Base-by-base conservation (phyloP, 305 asterid genomes). In the Fraxinus platypoda region DNA sequence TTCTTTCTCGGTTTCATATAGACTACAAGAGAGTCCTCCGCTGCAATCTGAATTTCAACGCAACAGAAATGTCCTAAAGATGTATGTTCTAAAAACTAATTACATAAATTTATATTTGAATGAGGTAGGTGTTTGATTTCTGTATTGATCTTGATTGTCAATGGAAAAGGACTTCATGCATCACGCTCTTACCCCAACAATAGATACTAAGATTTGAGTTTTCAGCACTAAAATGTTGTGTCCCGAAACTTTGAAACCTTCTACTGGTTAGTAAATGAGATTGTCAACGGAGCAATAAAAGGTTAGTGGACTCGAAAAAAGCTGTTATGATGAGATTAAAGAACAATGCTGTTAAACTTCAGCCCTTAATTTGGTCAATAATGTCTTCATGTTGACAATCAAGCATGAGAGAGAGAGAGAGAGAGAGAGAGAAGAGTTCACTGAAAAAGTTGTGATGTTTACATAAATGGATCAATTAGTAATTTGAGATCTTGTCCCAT, bases 341-440 rank as follows among this genome's bases (percentile, higher is more conserved):
- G 81, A 78, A 37, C 54, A 66, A 38, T 77, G 28, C 85, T 52
- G 85, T 66, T 66, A 80, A 79, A 75, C 35, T 71, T 49, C 25
- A 80, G 81, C 78, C 83, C 68, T 84, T 84, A 89, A 87, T 84
- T 83, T 82, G 84, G 86, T 82, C 83, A 85, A 71, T 80, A 71
- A 86, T 84, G 85, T 84, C 84, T 86, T 85, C 80, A 78, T 78
- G 31, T 78, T n/a, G 62, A 59, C 62, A 35, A 81, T 76, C 38
- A 30, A 68, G 75, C 38, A 28, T 12, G 37, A 57, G 68, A 57
- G 26, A 57, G 68, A 49, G 17, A 12, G 59, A 15, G 17, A 38
- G 46, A 1, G 4, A 41, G 35, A 54, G 64, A 52, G 17, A 25
- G 78, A 76, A 80, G 79, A 57, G 76, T 82, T 79, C 33, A 66